Conservation (phyloP, 2,329 filamentous ascomycete genomes). For the Monosporascus cannonballus region DNA sequence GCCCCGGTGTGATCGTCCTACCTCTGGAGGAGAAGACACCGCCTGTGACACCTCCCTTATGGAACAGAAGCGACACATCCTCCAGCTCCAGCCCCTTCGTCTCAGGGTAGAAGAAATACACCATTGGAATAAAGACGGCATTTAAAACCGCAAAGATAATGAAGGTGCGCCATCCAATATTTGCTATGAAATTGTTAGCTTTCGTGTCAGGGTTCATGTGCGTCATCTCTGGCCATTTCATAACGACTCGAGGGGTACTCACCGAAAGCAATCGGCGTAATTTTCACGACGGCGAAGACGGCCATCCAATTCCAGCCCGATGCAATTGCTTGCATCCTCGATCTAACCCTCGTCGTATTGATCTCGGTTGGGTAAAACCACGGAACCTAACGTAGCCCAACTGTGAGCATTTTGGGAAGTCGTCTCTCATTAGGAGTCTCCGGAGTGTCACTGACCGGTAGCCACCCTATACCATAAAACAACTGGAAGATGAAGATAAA, state of each 20-base stretch:
- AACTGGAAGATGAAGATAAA: conserved; percentile 40
- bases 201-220: neutral
- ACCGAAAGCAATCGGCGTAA: conserved; percentile 14
- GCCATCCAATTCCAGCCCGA: conserved; percentile 21
- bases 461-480: conserved; percentile 35
- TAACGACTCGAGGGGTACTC: neutral
- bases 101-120: conserved; percentile 37
- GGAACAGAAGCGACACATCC: conserved; percentile 35
- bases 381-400: conserved; percentile 19
- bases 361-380: conserved; percentile 38
- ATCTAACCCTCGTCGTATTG: conserved; percentile 32
- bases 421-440: neutral
- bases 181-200: conserved; percentile 13
- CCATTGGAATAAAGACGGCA: conserved; percentile 24
- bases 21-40: conserved; percentile 26
- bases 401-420: neutral
- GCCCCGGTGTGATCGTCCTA: conserved; percentile 22
- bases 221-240: neutral
- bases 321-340: conserved; percentile 33
- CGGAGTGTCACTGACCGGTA: conserved; percentile 21
- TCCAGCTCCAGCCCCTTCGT: conserved; percentile 37
- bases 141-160: conserved; percentile 23
- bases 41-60: conserved; percentile 29
- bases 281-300: conserved; percentile 15
- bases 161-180: conserved; percentile 21